Evolutionary conservation across 2,329 filamentous ascomycete genomes (phyloP).

Genomic region (Colletotrichum trifolii): DNA sequence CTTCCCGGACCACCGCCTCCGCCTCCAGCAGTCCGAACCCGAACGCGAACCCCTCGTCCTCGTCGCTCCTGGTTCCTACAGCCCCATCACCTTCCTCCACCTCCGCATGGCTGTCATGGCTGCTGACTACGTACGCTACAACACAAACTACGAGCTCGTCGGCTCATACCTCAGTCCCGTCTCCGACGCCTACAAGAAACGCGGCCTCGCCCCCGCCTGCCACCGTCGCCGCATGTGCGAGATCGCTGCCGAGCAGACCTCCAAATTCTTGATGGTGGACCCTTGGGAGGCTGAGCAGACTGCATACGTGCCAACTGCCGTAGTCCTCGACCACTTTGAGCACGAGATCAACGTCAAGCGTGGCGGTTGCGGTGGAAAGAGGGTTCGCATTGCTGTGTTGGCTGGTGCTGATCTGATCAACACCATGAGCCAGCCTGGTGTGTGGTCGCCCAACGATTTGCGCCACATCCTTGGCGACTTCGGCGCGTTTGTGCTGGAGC

Average conservation of each 20-base stretch:
- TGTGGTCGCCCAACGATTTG: constrained; percentile 88
- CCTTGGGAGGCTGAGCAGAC: constrained; percentile 89
- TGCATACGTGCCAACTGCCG: constrained; percentile 87
- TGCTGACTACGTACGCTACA: constrained; percentile 80
- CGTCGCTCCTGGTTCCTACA: constrained; percentile 78
- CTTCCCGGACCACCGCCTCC: constrained; percentile 71
- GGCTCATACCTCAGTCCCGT: constrained; percentile 88
- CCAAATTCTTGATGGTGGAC: constrained; percentile 87
- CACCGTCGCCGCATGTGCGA: constrained; percentile 88
- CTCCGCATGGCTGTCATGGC: constrained; percentile 92
- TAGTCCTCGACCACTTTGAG: constrained; percentile 91
- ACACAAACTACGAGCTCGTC: constrained; percentile 80
- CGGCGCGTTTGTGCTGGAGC: constrained; percentile 87
- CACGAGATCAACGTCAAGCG: constrained; percentile 86
- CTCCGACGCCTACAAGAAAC: constrained; percentile 77
- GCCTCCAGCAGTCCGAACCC: constrained; percentile 64
- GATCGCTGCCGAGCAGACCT: constrained; percentile 79
- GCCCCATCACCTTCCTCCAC: constrained; percentile 80
- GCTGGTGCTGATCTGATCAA: constrained; percentile 82
- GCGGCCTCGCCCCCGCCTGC: constrained; percentile 77
- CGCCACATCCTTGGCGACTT: constrained; percentile 88
- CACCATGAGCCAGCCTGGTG: constrained; percentile 77
- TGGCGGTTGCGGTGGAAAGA: constrained; percentile 78
- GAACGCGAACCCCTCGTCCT: constrained; percentile 72
- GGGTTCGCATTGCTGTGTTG: constrained; percentile 80